A percentile compares a stretch with the other conserved stretches of the same genome.
Conservation (phyloP, 805 yeast genomes). For the Kodamaea fukazawae region DNA sequence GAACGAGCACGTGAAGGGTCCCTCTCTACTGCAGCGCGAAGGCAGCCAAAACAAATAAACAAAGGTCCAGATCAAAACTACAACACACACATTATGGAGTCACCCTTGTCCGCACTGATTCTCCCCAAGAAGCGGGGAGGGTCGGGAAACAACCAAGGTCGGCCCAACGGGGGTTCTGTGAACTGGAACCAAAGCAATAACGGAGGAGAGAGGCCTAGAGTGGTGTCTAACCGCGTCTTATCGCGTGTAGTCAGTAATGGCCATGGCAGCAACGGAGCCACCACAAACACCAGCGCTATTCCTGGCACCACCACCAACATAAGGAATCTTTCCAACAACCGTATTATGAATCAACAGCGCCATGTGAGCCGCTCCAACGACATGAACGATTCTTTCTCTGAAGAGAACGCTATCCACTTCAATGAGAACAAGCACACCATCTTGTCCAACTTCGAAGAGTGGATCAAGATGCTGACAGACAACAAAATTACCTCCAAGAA, state of each 20-base stretch:
- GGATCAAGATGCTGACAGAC: slow-evolving; percentile 46
- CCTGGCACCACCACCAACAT: slow-evolving; percentile 5
- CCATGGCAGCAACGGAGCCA: neutral
- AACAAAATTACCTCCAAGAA: slow-evolving; percentile 75
- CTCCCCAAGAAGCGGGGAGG: slow-evolving; percentile 14
- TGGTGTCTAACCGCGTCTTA: slow-evolving; percentile 12
- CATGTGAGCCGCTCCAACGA: slow-evolving; percentile 11
- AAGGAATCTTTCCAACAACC: slow-evolving; percentile 1
- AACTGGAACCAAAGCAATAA: slow-evolving; percentile 1
- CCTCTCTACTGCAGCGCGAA: no score
- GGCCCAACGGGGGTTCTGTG: slow-evolving; percentile 3
- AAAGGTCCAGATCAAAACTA: no score
- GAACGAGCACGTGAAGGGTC: no score
- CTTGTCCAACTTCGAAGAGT: slow-evolving; percentile 45
- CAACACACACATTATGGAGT: no score
- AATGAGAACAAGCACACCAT: slow-evolving; percentile 43
- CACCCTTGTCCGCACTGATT: slow-evolving; percentile 1
- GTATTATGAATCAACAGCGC: slow-evolving; percentile 6
- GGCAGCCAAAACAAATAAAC: no score
- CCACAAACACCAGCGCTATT: slow-evolving; percentile 5
- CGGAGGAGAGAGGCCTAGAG: slow-evolving; percentile 8
- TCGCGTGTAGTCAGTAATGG: slow-evolving; percentile 7
- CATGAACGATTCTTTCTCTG: slow-evolving; percentile 14
- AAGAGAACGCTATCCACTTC: slow-evolving; percentile 41
- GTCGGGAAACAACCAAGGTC: slow-evolving; percentile 4